Conservation (phyloP, 2,329 filamentous ascomycete species). For the Aspergillus luchuensis region DNA sequence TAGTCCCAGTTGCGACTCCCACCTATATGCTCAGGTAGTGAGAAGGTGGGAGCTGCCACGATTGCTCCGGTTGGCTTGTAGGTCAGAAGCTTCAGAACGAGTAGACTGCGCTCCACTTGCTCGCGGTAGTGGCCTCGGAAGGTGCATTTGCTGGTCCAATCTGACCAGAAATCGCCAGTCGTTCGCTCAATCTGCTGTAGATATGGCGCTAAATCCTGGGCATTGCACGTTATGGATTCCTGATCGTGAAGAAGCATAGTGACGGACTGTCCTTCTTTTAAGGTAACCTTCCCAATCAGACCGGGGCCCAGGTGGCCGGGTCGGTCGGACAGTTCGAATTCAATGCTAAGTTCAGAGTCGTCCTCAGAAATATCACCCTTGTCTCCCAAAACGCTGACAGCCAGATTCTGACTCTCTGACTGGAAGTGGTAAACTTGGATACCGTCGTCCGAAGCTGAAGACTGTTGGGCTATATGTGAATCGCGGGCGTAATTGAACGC, state of each 20-base stretch:
- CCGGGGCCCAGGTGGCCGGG: conserved; percentile 62
- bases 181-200: conserved; percentile 56
- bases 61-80: conserved; percentile 79
- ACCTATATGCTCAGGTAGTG: conserved; percentile 72
- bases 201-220: background rate
- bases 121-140: conserved; percentile 75
- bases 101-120: conserved; percentile 68
- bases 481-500: conserved; percentile 71
- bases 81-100: conserved; percentile 75
- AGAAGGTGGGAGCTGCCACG: conserved; percentile 74
- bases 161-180: conserved; percentile 71
- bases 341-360: background rate
- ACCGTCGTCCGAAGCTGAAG: conserved; percentile 38
- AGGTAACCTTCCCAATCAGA: conserved; percentile 60
- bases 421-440: background rate
- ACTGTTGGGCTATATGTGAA: conserved; percentile 51
- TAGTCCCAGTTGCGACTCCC: conserved; percentile 58
- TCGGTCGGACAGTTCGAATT: conserved; percentile 37
- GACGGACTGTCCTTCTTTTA: conserved; percentile 68
- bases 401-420: background rate
- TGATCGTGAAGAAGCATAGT: conserved; percentile 69
- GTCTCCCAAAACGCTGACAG: background rate
- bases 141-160: conserved; percentile 70
- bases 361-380: background rate
- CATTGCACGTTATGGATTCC: conserved; percentile 57